These are phyloP conservation scores for Cynara cardunculus DNA, from an alignment of 129 eudicot species.

Conservation along the genomic window DNA sequence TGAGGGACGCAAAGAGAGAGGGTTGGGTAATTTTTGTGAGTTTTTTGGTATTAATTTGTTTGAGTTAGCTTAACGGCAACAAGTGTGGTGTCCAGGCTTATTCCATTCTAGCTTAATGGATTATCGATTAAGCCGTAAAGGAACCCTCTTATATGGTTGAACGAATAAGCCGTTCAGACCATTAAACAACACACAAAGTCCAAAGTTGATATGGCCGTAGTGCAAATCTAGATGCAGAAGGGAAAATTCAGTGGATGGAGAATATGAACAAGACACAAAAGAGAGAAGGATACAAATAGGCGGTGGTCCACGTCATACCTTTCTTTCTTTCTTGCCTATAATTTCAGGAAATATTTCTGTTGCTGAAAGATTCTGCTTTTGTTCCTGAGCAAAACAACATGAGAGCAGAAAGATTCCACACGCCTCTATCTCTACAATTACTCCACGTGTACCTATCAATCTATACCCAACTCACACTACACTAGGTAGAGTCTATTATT, in stretches of 20 bases:
- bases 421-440: background rate
- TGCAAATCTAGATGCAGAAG: background rate
- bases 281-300: background rate
- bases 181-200: background rate
- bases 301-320: constrained; percentile 28
- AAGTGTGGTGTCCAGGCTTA: no score
- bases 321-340: constrained; percentile 14
- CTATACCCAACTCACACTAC: background rate
- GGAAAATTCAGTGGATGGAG: background rate
- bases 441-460: background rate
- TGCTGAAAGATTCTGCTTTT: constrained; percentile 21
- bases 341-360: background rate
- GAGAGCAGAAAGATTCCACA: constrained; percentile 4
- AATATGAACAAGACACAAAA: background rate
- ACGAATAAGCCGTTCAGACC: background rate
- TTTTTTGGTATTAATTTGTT: no score
- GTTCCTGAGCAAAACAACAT: constrained; percentile 18
- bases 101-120: background rate
- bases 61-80: background rate
- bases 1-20: background rate
- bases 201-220: background rate
- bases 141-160: background rate
- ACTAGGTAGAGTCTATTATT: background rate
- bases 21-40: no score
- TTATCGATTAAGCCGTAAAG: background rate